phyloP scores from a whole-genome alignment of 2,329 filamentous ascomycete genomes.

The Ophiostoma quercus region DNA sequence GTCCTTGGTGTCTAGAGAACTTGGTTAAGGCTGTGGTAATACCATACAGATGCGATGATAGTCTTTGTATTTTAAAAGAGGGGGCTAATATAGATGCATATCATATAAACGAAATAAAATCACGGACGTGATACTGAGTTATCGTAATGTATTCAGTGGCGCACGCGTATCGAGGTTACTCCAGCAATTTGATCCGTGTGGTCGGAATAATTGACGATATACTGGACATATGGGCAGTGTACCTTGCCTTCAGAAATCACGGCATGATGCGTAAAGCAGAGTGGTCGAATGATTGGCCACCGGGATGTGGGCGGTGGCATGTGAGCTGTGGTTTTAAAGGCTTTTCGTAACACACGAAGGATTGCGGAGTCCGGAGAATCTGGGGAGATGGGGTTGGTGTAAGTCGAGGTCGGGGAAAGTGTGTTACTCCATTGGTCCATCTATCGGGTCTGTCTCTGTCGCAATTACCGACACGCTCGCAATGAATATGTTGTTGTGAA shows the following conservation, averaged over 20 bases:
- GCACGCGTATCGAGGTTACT: background rate
- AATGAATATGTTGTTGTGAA: background rate
- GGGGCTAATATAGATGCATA: background rate
- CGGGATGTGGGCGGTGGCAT: conserved; percentile 10
- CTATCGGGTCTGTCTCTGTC: background rate
- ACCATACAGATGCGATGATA: background rate
- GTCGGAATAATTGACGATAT: background rate
- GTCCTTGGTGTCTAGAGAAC: background rate
- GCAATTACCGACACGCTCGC: background rate
- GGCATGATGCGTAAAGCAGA: background rate
- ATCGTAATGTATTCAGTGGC: background rate
- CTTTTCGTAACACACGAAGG: background rate
- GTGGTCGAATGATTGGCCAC: background rate
- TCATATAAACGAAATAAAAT: background rate
- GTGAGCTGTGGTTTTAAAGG: background rate
- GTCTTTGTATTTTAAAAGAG: background rate
- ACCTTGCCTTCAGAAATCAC: background rate
- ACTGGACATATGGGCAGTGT: background rate
- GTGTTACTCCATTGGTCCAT: background rate
- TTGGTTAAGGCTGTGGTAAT: too few relatives aligned
- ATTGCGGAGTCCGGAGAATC: background rate
- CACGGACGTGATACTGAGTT: background rate
- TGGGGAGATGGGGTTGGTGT: background rate
- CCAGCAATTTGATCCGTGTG: background rate
- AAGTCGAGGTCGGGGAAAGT: background rate